These are phyloP conservation scores for Lichtheimia corymbifera DNA, from an alignment of 371 early-diverging fungal genomes.

Conservation along the genomic window DNA sequence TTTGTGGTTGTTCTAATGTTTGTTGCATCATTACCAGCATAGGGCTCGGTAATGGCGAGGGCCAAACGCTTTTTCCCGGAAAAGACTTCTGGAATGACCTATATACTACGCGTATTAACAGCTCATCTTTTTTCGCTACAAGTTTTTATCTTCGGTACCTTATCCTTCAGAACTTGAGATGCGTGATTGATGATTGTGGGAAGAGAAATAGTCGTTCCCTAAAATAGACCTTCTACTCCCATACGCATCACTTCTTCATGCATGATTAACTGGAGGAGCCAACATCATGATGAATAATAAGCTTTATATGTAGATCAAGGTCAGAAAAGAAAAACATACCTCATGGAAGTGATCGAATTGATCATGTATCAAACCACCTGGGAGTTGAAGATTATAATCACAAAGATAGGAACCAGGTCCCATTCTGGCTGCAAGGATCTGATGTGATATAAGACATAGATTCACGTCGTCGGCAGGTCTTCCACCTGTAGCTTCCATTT, in stretches of 20 bases:
- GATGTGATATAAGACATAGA: conserved; percentile 38
- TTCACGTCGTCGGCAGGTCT: conserved; percentile 44
- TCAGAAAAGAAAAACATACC: conserved; percentile 27
- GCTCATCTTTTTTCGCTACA: background rate
- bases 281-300: too few species aligned
- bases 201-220: conserved; percentile 51
- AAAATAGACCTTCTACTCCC: conserved; percentile 48
- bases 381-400: conserved; percentile 27
- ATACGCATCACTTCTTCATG: conserved; percentile 56
- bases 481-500: conserved; percentile 41
- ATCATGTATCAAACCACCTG: conserved; percentile 49
- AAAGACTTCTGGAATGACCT: conserved; percentile 64
- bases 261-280: conserved; percentile 58
- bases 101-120: background rate
- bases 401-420: conserved; percentile 46
- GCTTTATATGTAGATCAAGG: background rate
- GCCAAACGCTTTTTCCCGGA: conserved; percentile 75
- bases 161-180: conserved; percentile 36
- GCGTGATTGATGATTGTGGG: conserved; percentile 64
- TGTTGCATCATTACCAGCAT: conserved; percentile 82
- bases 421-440: conserved; percentile 29
- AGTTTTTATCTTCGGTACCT: conserved; percentile 26
- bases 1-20: conserved; percentile 68
- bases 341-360: conserved; percentile 72
- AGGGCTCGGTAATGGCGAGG: conserved; percentile 67